phyloP scores from a whole-genome alignment of 305 asterid genomes.

The Fraxinus dipetala region DNA sequence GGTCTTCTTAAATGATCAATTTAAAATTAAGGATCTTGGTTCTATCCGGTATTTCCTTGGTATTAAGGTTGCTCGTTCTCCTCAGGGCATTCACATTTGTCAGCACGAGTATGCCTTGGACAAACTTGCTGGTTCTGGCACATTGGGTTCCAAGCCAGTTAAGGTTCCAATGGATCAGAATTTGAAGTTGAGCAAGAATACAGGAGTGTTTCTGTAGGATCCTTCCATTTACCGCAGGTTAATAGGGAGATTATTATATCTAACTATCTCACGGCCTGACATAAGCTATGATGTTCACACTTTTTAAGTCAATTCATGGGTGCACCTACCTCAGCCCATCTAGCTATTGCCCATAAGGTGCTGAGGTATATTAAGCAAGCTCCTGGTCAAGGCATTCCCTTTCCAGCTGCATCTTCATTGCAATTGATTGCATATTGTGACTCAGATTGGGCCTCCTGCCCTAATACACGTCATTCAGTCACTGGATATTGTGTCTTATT shows the following conservation, averaged over 20 bases:
- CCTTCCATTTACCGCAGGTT: not conserved
- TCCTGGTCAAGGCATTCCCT: too few species aligned
- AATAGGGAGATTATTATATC: not conserved
- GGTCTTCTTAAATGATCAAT: not conserved
- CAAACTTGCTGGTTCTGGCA: not conserved
- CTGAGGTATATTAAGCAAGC: too few species aligned
- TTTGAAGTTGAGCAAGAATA: not conserved
- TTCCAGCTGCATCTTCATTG: too few species aligned
- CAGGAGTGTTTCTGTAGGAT: not conserved
- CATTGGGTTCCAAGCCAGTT: not conserved
- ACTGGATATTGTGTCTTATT: not conserved
- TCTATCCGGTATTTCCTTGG: not conserved
- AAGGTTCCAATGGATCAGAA: too few species aligned
- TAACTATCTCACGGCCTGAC: not conserved
- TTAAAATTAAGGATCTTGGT: not conserved
- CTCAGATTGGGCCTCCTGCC: not conserved
- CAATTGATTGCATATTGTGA: not conserved
- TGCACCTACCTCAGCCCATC: too few species aligned
- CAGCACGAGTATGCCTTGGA: not conserved
- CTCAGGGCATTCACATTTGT: not conserved
- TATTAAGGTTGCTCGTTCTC: too few species aligned
- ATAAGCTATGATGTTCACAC: not conserved
- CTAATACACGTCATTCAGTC: not conserved
- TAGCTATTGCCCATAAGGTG: too few species aligned
- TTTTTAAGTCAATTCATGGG: not conserved